These are phyloP conservation scores for Cucumis cinereus DNA, from an alignment of 306 rosid species.

Conservation along the genomic window DNA sequence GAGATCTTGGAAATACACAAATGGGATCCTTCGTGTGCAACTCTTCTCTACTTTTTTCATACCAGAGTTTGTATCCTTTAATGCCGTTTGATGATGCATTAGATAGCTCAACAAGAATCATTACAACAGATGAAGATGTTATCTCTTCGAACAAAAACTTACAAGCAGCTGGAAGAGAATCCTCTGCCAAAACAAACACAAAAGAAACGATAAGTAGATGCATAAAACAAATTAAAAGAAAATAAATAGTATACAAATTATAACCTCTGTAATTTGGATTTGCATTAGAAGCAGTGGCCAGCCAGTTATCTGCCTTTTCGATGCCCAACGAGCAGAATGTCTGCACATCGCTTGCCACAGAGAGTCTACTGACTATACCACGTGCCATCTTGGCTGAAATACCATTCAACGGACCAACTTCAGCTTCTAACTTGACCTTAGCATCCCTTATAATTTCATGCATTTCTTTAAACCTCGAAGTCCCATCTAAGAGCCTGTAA, in stretches of 20 bases:
- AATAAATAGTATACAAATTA: slow-evolving; percentile 11
- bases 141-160: slow-evolving; percentile 90
- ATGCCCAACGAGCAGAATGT: slow-evolving; percentile 80
- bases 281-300: slow-evolving; percentile 38
- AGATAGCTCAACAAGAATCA: slow-evolving; percentile 63
- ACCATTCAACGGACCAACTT: slow-evolving; percentile 84
- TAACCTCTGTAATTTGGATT: slow-evolving; percentile 66
- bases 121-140: slow-evolving; percentile 63
- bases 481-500: slow-evolving; percentile 74
- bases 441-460: slow-evolving; percentile 75
- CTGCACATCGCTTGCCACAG: slow-evolving; percentile 79
- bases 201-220: slow-evolving; percentile 12
- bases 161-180: slow-evolving; percentile 98
- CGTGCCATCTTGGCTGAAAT: slow-evolving; percentile 92
- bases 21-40: slow-evolving; percentile 57
- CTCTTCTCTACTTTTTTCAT: slow-evolving; percentile 64
- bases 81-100: slow-evolving; percentile 39
- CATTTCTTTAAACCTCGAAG: slow-evolving; percentile 71
- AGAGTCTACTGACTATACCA: slow-evolving; percentile 92
- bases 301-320: slow-evolving; percentile 78
- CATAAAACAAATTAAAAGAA: slow-evolving; percentile 11
- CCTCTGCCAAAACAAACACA: slow-evolving; percentile 40
- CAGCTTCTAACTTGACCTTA: slow-evolving; percentile 73
- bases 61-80: slow-evolving; percentile 96
- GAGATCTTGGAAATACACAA: slow-evolving; percentile 70